Evolutionary conservation across 352 stramenopile genomes (phyloP), one percentile per base, ranked within the genome.

Genomic region (Pythium volutum): DNA sequence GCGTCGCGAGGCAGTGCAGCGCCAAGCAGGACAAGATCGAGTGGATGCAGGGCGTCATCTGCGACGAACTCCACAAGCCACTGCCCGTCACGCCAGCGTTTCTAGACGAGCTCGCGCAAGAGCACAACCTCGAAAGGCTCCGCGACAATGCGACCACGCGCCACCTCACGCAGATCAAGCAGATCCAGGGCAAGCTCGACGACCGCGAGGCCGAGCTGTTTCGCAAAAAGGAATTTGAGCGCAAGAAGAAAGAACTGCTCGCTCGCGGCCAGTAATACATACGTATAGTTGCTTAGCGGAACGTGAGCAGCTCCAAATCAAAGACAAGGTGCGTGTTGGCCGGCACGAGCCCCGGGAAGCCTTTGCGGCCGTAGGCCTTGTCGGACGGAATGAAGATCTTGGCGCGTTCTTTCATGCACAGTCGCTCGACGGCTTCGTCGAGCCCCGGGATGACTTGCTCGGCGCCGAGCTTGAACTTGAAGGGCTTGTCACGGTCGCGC

Each of bases 251-350:
- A 53, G 69, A 83, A 45, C 43, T 87, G 12, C 76, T 88, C 36
- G 48, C 29, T 20, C 29, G 34, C 18, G 42, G 57, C 2, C 4
- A 29, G n/a, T 56, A 25, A 22, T 22, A 22, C 15, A 43, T 43
- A 7, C 14, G n/a, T n/a, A n/a, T n/a, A n/a, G n/a, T n/a, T n/a
- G n/a, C n/a, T 59, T 61, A 90, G 64, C 84, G 80, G 59, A 93
- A 94, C 53, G 87, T 87, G 27, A 97, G 66, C 18, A 98, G 68
- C 61, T 98, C 92, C 14, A 98, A 80, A 65, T 97, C 93, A 64
- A 98, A 98, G 25, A 94, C 84, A 25, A 98, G 73, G 67, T 96
- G 90, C 25, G 89, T 96, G 73, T 98, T 97, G 36, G 90, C 89
- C 2, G 92, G 91, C 34, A 98, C 74, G n/a, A 95, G 77, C 11